Base-by-base conservation (phyloP, 1,284 basidiomycete species). In the Naganishia cerealis region DNA sequence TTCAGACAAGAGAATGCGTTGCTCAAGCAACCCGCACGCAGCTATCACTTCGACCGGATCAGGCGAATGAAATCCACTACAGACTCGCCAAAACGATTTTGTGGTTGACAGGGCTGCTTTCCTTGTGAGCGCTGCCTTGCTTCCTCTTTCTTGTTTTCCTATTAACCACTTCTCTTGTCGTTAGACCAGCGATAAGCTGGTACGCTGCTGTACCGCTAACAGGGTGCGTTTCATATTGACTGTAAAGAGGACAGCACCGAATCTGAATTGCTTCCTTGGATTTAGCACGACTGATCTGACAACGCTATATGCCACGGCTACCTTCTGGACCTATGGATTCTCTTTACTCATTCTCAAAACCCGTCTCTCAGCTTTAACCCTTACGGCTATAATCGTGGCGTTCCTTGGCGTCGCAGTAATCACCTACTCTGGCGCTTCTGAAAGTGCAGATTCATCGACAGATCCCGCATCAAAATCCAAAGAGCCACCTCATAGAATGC, bases 361-460 rank as follows among this genome's bases (percentile, higher is more conserved):
- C 38, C 73, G 73, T 2, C 69, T 81, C 2, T 77, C 75, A 12
- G 73, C 74, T 39, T 63, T 76, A 15, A 79, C 77, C 15, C 65
- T 78, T 0, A 72, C 65, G 6, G 77, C 78, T 55, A 78, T 81
- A 58, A 70, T 68, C 15, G 67, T 80, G 56, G 80, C 80, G 3
- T 81, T 80, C 58, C 69, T 70, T 0, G 80, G 80, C 0, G 79
- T 80, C 5, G 56, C 79, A 6, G 72, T 80, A 8, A 75, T 81
- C 54, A 76, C 76, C 54, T 67, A 78, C 43, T 76, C 75, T 33
- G 76, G 75, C 38, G 67, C 73, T 13, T 69, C 65, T 18, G 59
- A 40, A 33, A 36, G 36, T n/a, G 57, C 61, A 12, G 57, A 63
- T 39, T 58, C 46, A 6, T 39, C 57, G 26, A 39, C n/a, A 9